Percentiles rank a stretch among this genome's conserved stretches.
Conservation (phyloP, 129 eudicot genomes). For the Solidago caesia region DNA sequence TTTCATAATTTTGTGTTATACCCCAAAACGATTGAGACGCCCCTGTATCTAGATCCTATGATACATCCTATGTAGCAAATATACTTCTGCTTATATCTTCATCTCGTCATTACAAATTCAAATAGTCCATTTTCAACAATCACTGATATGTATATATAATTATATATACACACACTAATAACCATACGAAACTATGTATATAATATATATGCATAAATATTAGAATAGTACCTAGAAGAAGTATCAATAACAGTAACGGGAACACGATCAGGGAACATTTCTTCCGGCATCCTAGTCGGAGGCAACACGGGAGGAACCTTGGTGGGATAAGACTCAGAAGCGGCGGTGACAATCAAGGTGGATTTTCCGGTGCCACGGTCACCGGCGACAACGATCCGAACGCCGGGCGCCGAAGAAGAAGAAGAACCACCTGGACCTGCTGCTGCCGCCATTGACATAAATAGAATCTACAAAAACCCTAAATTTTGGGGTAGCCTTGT, state of each 20-base stretch:
- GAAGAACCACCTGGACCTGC: constrained; percentile 17
- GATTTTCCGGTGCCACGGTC: constrained; percentile 86
- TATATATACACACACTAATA: too few species aligned
- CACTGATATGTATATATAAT: too few species aligned
- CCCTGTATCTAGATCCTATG: too few species aligned
- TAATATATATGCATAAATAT: not conserved
- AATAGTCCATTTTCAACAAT: too few species aligned
- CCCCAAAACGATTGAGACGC: too few species aligned
- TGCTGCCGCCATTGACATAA: constrained; percentile 48
- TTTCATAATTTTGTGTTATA: too few species aligned
- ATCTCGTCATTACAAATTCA: too few species aligned
- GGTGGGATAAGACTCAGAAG: constrained; percentile 58
- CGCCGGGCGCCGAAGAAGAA: constrained; percentile 28
- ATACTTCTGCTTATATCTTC: too few species aligned
- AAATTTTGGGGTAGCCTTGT: too few species aligned
- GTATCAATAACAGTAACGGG: constrained; percentile 87
- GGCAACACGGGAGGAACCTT: constrained; percentile 81
- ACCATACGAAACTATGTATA: too few species aligned
- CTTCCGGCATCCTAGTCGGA: constrained; percentile 74
- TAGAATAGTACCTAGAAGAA: constrained; percentile 56
- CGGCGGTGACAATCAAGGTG: constrained; percentile 76
- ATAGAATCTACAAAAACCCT: constrained; percentile 15
- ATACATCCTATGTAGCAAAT: too few species aligned
- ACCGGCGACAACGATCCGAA: constrained; percentile 90
- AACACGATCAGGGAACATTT: constrained; percentile 75